Conservation (phyloP, 192 early-diverging fungal species). For the Podila clonocystis region DNA sequence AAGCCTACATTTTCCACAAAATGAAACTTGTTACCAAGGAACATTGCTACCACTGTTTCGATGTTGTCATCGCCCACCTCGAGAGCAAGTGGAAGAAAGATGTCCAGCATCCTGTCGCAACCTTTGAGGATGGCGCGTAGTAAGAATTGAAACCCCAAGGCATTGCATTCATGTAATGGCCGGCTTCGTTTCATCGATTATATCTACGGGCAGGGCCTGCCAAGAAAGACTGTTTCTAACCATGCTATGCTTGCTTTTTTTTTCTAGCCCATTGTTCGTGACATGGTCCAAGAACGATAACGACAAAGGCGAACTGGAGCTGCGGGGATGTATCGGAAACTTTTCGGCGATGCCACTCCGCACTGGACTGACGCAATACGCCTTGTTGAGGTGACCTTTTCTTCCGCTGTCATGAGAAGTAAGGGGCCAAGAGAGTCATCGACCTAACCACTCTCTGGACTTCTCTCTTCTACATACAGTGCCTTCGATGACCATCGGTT, state of each 20-base stretch:
- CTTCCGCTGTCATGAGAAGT: not conserved
- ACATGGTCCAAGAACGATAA: constrained; percentile 73
- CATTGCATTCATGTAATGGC: not conserved
- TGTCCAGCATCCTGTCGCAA: constrained; percentile 45
- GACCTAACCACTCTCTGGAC: not conserved
- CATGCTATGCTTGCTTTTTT: not conserved
- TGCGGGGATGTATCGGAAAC: constrained; percentile 96
- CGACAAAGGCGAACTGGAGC: constrained; percentile 49
- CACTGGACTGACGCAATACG: constrained; percentile 81
- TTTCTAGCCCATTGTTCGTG: constrained; percentile 79
- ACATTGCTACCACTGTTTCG: constrained; percentile 87
- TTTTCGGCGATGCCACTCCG: constrained; percentile 79
- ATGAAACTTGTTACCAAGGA: constrained; percentile 49
- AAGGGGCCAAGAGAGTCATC: not conserved
- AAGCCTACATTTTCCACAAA: not conserved
- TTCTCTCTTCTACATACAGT: constrained; percentile 47
- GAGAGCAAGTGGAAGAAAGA: constrained; percentile 38
- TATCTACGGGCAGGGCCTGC: too few relatives aligned
- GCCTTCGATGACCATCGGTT: constrained; percentile 90
- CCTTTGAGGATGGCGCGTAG: constrained; percentile 70
- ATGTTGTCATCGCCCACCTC: constrained; percentile 74
- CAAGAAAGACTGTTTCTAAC: too few relatives aligned
- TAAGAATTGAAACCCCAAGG: constrained; percentile 38
- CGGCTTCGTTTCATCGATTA: too few relatives aligned
- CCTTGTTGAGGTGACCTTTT: constrained; percentile 70